phyloP scores from a whole-genome alignment of 2,329 filamentous ascomycete species.

The Nothopassalora personata region DNA sequence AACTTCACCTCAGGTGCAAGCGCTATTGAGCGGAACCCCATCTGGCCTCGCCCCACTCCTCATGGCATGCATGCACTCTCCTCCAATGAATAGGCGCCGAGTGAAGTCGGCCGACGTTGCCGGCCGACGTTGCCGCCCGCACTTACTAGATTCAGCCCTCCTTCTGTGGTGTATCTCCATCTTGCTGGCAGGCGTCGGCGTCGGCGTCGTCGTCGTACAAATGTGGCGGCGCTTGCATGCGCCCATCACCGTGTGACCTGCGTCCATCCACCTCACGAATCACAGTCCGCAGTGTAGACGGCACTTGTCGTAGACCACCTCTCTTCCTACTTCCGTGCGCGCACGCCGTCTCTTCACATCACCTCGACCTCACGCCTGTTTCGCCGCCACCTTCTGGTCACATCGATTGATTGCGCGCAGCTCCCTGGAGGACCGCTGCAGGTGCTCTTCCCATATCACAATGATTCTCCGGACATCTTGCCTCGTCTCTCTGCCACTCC shows the following conservation, averaged over 20 bases:
- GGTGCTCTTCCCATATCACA: neutral
- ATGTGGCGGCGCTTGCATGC: constrained; percentile 1
- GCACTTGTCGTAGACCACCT: neutral
- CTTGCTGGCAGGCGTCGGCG: neutral
- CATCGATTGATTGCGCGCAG: neutral
- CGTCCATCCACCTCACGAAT: neutral
- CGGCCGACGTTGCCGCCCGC: neutral
- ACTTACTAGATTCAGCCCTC: neutral
- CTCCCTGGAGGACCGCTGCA: neutral
- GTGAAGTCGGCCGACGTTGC: too few relatives aligned
- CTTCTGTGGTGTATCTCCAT: neutral
- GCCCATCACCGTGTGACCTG: neutral
- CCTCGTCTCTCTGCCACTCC: constrained; percentile 10
- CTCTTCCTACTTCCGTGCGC: neutral
- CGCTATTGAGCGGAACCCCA: too few relatives aligned
- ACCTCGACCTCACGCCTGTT: neutral
- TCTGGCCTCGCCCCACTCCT: too few relatives aligned
- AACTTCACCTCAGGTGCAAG: too few relatives aligned
- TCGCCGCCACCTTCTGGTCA: neutral
- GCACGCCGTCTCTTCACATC: neutral
- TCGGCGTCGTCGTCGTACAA: neutral
- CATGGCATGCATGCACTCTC: neutral
- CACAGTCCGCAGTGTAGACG: neutral
- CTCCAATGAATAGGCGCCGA: constrained; percentile 1
- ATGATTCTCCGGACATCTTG: constrained; percentile 8